A percentile compares a stretch with the other conserved stretches of the same genome.
Conservation (phyloP, 2,329 filamentous ascomycete species). For the Calonectria ilicicola region DNA sequence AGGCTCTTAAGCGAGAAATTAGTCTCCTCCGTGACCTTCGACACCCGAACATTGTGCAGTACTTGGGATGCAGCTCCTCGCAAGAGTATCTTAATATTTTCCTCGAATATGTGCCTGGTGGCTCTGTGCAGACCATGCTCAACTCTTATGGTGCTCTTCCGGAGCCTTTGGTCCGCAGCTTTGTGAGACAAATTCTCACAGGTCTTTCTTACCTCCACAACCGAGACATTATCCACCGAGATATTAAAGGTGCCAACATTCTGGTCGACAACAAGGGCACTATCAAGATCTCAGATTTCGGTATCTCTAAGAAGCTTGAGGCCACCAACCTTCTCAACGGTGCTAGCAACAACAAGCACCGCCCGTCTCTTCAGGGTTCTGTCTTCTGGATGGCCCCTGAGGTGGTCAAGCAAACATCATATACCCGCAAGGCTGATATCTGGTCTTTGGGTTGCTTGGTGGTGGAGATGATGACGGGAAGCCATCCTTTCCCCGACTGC, state of each 20-base stretch:
- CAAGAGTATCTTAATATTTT: constrained; percentile 98
- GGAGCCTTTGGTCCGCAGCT: constrained; percentile 94
- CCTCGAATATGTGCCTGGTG: constrained; percentile 97
- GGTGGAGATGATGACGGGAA: constrained; percentile 99
- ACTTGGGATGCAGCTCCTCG: constrained; percentile 93
- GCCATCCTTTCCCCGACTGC: constrained; percentile 96
- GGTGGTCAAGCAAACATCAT: constrained; percentile 96
- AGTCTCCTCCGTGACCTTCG: constrained; percentile 92
- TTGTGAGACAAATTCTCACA: constrained; percentile 93
- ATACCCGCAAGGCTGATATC: constrained; percentile 98
- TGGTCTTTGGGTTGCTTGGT: constrained; percentile 98
- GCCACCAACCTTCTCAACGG: constrained; percentile 84
- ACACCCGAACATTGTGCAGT: constrained; percentile 98
- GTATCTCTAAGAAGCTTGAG: constrained; percentile 97
- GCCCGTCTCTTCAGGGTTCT: constrained; percentile 90
- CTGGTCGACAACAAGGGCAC: constrained; percentile 98
- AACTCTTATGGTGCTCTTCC: constrained; percentile 97
- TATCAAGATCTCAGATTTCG: constrained; percentile 99
- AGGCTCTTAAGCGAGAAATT: constrained; percentile 96
- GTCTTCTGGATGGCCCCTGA: constrained; percentile 99
- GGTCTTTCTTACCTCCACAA: constrained; percentile 94
- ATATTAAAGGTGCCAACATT: constrained; percentile 99
- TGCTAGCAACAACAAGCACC: constrained; percentile 75
- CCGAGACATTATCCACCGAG: constrained; percentile 95
- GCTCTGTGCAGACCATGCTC: constrained; percentile 97